Evolutionary conservation across 495 filamentous ascomycete species (phyloP).

Genomic region (Acidiella bohemica): DNA sequence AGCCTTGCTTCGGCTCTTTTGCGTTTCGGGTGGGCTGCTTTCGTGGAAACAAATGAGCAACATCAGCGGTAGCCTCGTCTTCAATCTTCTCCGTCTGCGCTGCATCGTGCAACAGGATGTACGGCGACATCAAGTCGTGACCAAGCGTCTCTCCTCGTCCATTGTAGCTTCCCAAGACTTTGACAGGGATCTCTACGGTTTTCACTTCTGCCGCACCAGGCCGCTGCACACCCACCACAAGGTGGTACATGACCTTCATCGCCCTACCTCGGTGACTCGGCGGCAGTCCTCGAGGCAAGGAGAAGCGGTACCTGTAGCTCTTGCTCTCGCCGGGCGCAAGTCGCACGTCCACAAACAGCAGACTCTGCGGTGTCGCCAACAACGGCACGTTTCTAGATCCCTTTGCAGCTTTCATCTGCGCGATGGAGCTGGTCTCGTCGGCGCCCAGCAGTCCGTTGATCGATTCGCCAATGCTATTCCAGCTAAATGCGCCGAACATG

Average conservation of each 20-base stretch:
- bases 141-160: constrained; percentile 52
- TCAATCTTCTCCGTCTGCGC: constrained; percentile 48
- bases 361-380: constrained; percentile 88
- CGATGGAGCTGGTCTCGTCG: constrained; percentile 77
- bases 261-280: constrained; percentile 85
- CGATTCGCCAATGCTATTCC: constrained; percentile 78
- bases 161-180: constrained; percentile 85
- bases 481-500: constrained; percentile 71
- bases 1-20: constrained; percentile 24
- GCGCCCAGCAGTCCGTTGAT: constrained; percentile 74
- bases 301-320: constrained; percentile 74
- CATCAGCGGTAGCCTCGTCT: constrained; percentile 22
- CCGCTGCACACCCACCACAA: constrained; percentile 84
- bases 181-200: constrained; percentile 86
- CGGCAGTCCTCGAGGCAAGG: constrained; percentile 71
- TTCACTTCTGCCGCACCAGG: constrained; percentile 73
- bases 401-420: constrained; percentile 79
- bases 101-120: constrained; percentile 77
- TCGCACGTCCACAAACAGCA: constrained; percentile 86
- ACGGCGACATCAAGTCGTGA: constrained; percentile 87
- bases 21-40: constrained; percentile 3
- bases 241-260: constrained; percentile 82
- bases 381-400: constrained; percentile 73
- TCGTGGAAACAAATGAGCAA: constrained; percentile 30
- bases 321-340: constrained; percentile 80